Evolutionary conservation across 805 yeast genomes (phyloP).

Genomic region (Candida sakaeoensis): DNA sequence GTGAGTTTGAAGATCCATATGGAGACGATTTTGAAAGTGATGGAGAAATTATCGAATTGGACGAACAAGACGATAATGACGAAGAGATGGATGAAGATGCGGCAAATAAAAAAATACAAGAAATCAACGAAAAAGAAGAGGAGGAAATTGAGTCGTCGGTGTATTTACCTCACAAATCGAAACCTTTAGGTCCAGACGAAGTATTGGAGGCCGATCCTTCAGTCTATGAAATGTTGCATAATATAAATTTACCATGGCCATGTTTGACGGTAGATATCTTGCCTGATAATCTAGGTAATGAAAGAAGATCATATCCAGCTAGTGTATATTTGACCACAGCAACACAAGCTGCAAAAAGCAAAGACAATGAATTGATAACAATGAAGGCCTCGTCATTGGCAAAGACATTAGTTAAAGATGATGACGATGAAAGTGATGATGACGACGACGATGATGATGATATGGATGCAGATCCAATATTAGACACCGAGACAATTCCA

Average conservation of each 20-base stretch:
- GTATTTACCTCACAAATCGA: slow-evolving; percentile 84
- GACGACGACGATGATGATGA: slow-evolving; percentile 68
- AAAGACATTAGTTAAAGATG: slow-evolving; percentile 84
- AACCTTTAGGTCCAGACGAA: slow-evolving; percentile 93
- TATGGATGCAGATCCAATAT: slow-evolving; percentile 70
- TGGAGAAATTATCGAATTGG: slow-evolving; percentile 82
- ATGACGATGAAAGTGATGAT: slow-evolving; percentile 71
- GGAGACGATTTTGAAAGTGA: slow-evolving; percentile 94
- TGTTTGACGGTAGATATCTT: slow-evolving; percentile 86
- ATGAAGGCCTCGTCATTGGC: slow-evolving; percentile 78
- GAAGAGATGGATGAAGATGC: slow-evolving; percentile 33
- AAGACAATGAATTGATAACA: slow-evolving; percentile 84
- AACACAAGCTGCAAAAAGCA: slow-evolving; percentile 83
- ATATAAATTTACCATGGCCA: slow-evolving; percentile 94
- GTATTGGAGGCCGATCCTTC: slow-evolving; percentile 94
- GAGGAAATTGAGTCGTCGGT: slow-evolving; percentile 42
- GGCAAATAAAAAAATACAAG: slow-evolving; percentile 31
- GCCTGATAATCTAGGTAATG: slow-evolving; percentile 83
- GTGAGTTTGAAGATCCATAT: slow-evolving; percentile 82
- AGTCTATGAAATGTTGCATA: slow-evolving; percentile 95
- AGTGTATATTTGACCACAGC: slow-evolving; percentile 84
- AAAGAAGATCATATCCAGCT: slow-evolving; percentile 88
- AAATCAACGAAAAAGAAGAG: slow-evolving; percentile 34
- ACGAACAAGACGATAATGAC: slow-evolving; percentile 40
- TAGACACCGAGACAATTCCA: slow-evolving; percentile 80